Percentiles rank a stretch among this genome's conserved stretches.
Conservation (phyloP, 1,284 basidiomycete species). For the Sparassis latifolia region DNA sequence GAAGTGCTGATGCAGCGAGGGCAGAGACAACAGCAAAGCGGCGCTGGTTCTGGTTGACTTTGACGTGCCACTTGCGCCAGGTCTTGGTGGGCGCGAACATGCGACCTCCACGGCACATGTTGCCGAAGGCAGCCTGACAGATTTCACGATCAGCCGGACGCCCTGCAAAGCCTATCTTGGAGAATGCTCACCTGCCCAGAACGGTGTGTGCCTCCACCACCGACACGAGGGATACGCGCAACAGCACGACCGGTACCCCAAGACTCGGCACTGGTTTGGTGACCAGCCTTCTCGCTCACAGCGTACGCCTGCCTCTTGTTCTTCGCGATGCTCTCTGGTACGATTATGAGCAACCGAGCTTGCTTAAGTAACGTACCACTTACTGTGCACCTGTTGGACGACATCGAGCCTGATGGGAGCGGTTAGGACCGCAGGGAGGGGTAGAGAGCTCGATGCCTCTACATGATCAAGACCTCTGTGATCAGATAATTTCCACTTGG, state of each 20-base stretch:
- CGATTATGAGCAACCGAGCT: not conserved
- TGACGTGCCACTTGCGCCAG: slow-evolving; percentile 99
- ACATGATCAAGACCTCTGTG: slow-evolving; percentile 8
- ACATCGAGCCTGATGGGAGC: slow-evolving; percentile 99
- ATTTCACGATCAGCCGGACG: slow-evolving; percentile 1
- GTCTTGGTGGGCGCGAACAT: slow-evolving; percentile 99
- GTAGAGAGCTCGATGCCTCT: slow-evolving; percentile 87
- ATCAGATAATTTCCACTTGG: slow-evolving; percentile 4
- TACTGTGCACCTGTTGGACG: slow-evolving; percentile 97
- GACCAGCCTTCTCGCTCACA: slow-evolving; percentile 96
- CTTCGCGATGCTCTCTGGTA: slow-evolving; percentile 92
- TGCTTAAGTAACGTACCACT: slow-evolving; percentile 29
- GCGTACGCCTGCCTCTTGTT: slow-evolving; percentile 98
- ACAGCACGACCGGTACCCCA: slow-evolving; percentile 99
- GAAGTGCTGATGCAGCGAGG: slow-evolving; percentile 95
- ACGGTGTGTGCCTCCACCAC: slow-evolving; percentile 97
- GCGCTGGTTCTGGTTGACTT: slow-evolving; percentile 99
- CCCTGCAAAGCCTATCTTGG: not conserved
- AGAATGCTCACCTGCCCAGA: slow-evolving; percentile 78
- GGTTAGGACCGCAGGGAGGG: slow-evolving; percentile 94
- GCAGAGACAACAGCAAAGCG: slow-evolving; percentile 98
- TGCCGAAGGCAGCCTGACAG: slow-evolving; percentile 90
- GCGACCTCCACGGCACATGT: slow-evolving; percentile 99
- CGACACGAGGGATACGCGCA: slow-evolving; percentile 99
- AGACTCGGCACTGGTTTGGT: slow-evolving; percentile 98